These are phyloP conservation scores for Pyrenochaeta sp. DNA, from an alignment of 2,329 filamentous ascomycete genomes.

Conservation along the genomic window DNA sequence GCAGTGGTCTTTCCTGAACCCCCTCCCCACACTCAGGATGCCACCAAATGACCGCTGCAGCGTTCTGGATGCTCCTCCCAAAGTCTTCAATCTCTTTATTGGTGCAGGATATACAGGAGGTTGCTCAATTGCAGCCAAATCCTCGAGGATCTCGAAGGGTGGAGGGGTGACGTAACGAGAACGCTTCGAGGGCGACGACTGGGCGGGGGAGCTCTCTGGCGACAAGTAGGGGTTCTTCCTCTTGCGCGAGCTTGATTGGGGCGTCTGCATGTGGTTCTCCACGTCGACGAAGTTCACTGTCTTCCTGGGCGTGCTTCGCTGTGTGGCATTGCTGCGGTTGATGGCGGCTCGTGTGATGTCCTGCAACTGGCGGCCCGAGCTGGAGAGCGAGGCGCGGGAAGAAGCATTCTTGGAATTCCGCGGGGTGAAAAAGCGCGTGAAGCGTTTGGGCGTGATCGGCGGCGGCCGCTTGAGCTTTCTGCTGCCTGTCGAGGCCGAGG, in stretches of 20 bases:
- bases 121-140: slow-evolving; percentile 37
- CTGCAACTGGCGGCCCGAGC: slow-evolving; percentile 57
- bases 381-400: slow-evolving; percentile 39
- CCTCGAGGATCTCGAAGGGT: slow-evolving; percentile 44
- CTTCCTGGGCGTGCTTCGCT: slow-evolving; percentile 46
- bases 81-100: slow-evolving; percentile 48
- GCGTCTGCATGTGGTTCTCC: slow-evolving; percentile 41
- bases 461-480: slow-evolving; percentile 57
- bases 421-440: slow-evolving; percentile 62
- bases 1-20: slow-evolving; percentile 52
- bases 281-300: slow-evolving; percentile 51
- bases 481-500: slow-evolving; percentile 36
- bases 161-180: slow-evolving; percentile 38
- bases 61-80: slow-evolving; percentile 48
- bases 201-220: slow-evolving; percentile 51
- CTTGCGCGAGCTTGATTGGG: slow-evolving; percentile 44
- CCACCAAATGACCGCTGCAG: slow-evolving; percentile 59
- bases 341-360: slow-evolving; percentile 59
- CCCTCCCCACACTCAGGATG: slow-evolving; percentile 49
- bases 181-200: slow-evolving; percentile 54
- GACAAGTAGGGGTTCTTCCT: slow-evolving; percentile 51
- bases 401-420: slow-evolving; percentile 47
- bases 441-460: slow-evolving; percentile 61
- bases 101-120: slow-evolving; percentile 38
- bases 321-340: slow-evolving; percentile 48